phyloP scores from a whole-genome alignment of 1,139 yeast genomes.

The Kluyveromyces sp. region DNA sequence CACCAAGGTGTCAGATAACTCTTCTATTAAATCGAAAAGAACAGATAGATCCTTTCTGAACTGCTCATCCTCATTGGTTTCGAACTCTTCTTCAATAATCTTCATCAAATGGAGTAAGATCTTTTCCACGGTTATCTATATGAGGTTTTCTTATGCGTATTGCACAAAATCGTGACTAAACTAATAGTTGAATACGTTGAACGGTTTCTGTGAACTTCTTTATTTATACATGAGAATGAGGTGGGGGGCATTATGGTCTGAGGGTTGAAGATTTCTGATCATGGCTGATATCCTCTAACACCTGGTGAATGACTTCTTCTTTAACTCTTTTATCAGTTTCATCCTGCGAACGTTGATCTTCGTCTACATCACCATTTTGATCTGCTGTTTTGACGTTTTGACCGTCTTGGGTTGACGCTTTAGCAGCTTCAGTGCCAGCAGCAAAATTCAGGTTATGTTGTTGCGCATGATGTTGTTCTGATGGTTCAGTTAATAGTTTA shows the following conservation, averaged over 20 bases:
- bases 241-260: constrained; percentile 6
- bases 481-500: constrained; percentile 48
- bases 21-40: constrained; percentile 27
- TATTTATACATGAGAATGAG: too few species aligned
- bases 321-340: constrained; percentile 10
- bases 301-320: constrained; percentile 10
- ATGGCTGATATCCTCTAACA: constrained; percentile 9
- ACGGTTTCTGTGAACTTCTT: too few species aligned
- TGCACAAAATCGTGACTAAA: too few species aligned
- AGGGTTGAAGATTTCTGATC: constrained; percentile 10
- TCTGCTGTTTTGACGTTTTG: not conserved
- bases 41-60: constrained; percentile 14
- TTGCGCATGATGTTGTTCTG: constrained; percentile 6
- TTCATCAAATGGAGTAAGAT: constrained; percentile 39
- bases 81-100: constrained; percentile 30
- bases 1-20: constrained; percentile 35
- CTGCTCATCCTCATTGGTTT: constrained; percentile 7
- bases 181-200: too few species aligned
- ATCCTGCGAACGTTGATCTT: not conserved
- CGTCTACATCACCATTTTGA: not conserved
- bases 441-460: not conserved
- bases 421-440: not conserved
- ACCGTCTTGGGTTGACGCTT: not conserved
- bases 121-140: constrained; percentile 35
- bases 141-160: too few species aligned